These are phyloP conservation scores for Stephania japonica DNA, from an alignment of 164 flowering plant genomes.

Conservation along the genomic window DNA sequence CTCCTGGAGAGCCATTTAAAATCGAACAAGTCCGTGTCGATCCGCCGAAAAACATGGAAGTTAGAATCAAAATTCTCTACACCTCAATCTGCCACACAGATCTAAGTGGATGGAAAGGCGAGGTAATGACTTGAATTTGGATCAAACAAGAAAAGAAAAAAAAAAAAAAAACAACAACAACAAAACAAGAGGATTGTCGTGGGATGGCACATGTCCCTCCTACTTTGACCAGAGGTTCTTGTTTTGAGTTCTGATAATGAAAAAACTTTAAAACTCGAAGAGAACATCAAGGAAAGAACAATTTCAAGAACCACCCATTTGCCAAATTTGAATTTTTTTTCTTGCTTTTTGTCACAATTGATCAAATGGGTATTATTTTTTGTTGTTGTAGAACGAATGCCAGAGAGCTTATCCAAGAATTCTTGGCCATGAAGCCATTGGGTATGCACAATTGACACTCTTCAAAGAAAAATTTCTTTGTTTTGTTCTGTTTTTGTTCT, in stretches of 20 bases:
- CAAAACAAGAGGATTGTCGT: too few relatives aligned
- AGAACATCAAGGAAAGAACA: too few relatives aligned
- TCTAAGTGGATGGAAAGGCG: slow-evolving; percentile 63
- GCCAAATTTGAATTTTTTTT: neutral
- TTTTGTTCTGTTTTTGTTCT: too few relatives aligned
- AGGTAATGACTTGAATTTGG: slow-evolving; percentile 29
- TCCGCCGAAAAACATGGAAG: slow-evolving; percentile 67
- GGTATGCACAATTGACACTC: slow-evolving; percentile 28
- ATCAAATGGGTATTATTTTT: neutral
- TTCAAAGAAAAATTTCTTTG: too few relatives aligned
- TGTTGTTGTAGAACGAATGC: slow-evolving; percentile 34
- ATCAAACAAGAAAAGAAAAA: too few relatives aligned
- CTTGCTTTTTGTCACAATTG: neutral
- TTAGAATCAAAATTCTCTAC: slow-evolving; percentile 49
- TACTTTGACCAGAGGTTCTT: neutral
- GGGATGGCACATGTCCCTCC: too few relatives aligned
- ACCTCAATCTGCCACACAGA: slow-evolving; percentile 77
- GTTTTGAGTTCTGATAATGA: neutral
- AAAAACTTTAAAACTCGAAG: too few relatives aligned
- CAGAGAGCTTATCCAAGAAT: slow-evolving; percentile 60
- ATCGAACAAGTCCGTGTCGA: slow-evolving; percentile 53
- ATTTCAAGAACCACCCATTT: too few relatives aligned
- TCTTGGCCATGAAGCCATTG: slow-evolving; percentile 77
- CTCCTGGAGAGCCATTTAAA: slow-evolving; percentile 40
- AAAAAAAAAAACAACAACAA: too few relatives aligned